Base-by-base conservation (phyloP, 345 rosid species). In the Trapa incisa region DNA sequence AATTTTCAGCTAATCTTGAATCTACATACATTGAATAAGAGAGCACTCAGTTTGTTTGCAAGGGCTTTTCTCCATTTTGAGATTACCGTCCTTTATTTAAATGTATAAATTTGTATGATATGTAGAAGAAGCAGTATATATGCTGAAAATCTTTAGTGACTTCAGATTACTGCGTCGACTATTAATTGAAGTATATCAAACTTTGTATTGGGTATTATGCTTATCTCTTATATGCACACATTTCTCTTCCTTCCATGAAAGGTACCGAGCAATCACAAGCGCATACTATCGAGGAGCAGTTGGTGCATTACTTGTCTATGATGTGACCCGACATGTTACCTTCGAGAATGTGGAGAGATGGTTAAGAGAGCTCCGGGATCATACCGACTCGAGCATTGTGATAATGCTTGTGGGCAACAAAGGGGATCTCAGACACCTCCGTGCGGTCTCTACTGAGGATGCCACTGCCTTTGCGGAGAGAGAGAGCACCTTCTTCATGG, bases 361-460 rank as follows among this genome's bases (percentile, higher is more conserved):
- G 97, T 75, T 88, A 65, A 91, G 88, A 80, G 97, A 88, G 82
- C 85, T 91, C 67, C 80, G 97, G 61, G 91, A 79, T 74, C 97
- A 88, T 78, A 88, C 96, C 0, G 96, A 91, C 67, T 74, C 87
- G 73, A 91, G 84, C 70, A 91, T 91, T 13, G 96, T 87, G 63
- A 82, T 89, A 58, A 88, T 91, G 97, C 89, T 91, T 37, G 89
- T 91, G 37, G 97, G 97, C 15, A 91, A 91, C 84, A 91, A 91
- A 76, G 88, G 96, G 0, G 96, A 91, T 73, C 76, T 86, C 37
- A 88, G 88, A 66, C 97, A 91, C 69, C 69, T 91, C 70, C 86
- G 89, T 72, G 93, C 96, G 43, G 89, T 86, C 65, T 82, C 92
- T 1, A 82, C 87, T 0, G 91, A 88, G 75, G 97, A 86, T 64